A percentile compares a stretch with the other conserved stretches of the same genome.
Conservation (phyloP, 1,284 basidiomycete species). For the Papiliotrema terrestris region DNA sequence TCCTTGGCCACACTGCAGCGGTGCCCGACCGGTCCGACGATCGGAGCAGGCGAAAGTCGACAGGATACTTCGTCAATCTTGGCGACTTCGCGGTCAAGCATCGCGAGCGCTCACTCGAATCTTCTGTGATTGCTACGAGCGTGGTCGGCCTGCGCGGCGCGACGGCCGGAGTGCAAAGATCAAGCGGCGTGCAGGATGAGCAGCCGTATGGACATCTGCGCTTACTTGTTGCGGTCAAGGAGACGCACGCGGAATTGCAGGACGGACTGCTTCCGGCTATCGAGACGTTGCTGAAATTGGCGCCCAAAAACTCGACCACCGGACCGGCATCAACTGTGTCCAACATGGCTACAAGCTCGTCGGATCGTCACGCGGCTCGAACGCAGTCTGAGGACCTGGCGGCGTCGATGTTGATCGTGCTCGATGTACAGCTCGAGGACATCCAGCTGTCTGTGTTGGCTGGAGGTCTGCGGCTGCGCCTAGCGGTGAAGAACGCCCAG, state of each 20-base stretch:
- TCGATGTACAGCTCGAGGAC: background rate
- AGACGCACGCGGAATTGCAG: constrained; percentile 15
- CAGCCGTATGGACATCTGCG: constrained; percentile 13
- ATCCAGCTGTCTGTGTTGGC: background rate
- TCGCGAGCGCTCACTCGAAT: constrained; percentile 24
- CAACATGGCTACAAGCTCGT: no score
- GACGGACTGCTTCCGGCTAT: constrained; percentile 25
- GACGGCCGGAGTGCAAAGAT: constrained; percentile 15
- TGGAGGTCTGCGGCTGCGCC: constrained; percentile 1
- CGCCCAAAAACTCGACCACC: background rate
- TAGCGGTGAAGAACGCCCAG: background rate
- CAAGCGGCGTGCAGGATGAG: constrained; percentile 1
- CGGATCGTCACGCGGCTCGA: no score
- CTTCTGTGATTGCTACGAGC: constrained; percentile 17
- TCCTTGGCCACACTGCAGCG: constrained; percentile 14
- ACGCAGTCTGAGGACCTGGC: no score
- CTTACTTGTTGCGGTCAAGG: constrained; percentile 17
- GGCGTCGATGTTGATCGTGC: background rate
- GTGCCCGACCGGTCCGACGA: background rate
- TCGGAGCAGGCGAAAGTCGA: background rate
- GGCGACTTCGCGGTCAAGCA: constrained; percentile 17
- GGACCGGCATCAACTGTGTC: no score
- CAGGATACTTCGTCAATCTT: constrained; percentile 14
- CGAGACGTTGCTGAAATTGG: constrained; percentile 6
- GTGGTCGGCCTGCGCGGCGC: constrained; percentile 12